A percentile compares a stretch with the other conserved stretches of the same genome.
Evolutionary conservation across 2,329 filamentous ascomycete species (phyloP).

Genomic region (Ophiostoma australiae): DNA sequence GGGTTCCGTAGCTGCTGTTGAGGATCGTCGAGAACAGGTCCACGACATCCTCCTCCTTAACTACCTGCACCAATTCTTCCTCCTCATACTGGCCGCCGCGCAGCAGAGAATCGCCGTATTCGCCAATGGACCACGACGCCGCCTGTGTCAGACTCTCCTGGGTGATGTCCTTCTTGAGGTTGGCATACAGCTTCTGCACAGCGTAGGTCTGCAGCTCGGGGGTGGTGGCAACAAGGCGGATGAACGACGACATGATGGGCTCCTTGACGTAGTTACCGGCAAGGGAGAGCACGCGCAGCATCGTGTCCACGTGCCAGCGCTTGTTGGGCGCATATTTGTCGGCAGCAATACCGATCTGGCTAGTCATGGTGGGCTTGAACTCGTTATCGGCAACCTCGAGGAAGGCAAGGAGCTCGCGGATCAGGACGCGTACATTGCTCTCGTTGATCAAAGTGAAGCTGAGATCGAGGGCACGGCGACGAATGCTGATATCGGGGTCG

Average conservation of each 20-base stretch:
- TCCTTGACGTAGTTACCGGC: conserved; percentile 97
- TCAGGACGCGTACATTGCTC: conserved; percentile 86
- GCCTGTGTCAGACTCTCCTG: conserved; percentile 93
- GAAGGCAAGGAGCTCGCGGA: conserved; percentile 89
- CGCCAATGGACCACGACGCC: conserved; percentile 94
- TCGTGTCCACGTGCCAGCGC: conserved; percentile 97
- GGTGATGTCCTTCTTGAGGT: conserved; percentile 92
- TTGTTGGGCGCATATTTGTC: conserved; percentile 96
- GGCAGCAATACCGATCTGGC: conserved; percentile 93
- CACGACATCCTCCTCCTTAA: conserved; percentile 84
- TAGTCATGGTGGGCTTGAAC: conserved; percentile 98
- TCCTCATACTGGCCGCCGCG: conserved; percentile 88
- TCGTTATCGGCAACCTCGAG: conserved; percentile 96
- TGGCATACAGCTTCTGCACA: conserved; percentile 87
- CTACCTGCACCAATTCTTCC: conserved; percentile 73
- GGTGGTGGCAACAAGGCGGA: conserved; percentile 89
- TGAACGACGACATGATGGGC: conserved; percentile 93
- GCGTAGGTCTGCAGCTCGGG: conserved; percentile 94
- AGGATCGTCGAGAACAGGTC: conserved; percentile 90
- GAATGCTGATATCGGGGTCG: conserved; percentile 96
- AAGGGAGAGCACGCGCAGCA: conserved; percentile 86
- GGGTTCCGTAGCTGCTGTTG: conserved; percentile 88
- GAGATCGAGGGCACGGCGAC: conserved; percentile 88
- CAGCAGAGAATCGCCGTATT: conserved; percentile 89
- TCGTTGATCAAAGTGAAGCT: conserved; percentile 99